phyloP scores from a whole-genome alignment of 1,284 basidiomycete species.

The Malassezia yamatoensis region DNA sequence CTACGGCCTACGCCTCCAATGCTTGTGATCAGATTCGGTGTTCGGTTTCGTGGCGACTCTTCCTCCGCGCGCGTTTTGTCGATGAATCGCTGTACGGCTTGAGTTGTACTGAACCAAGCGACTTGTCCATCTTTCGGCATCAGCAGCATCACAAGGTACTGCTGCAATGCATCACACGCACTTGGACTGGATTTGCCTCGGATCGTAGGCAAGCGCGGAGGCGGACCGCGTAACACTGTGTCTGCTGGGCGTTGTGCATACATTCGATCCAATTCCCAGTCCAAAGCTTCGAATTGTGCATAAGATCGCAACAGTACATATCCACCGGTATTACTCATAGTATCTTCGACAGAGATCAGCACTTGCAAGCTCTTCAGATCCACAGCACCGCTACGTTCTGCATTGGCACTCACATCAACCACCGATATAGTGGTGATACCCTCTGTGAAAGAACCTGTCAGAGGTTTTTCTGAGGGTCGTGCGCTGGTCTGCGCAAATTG shows the following conservation, averaged over 20 bases:
- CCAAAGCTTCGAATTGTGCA: constrained; percentile 40
- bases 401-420: constrained; percentile 33
- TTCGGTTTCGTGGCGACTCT: constrained; percentile 16
- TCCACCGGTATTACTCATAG: constrained; percentile 23
- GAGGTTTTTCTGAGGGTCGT: neutral
- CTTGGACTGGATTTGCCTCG: constrained; percentile 25
- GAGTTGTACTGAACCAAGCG: constrained; percentile 13
- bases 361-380: constrained; percentile 32
- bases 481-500: neutral
- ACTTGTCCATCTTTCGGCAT: constrained; percentile 15
- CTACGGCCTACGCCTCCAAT: constrained; percentile 29
- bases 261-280: constrained; percentile 28
- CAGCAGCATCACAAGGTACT: constrained; percentile 30
- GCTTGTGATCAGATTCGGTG: constrained; percentile 11
- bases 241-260: constrained; percentile 14
- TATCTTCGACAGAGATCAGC: constrained; percentile 39
- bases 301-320: constrained; percentile 38
- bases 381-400: constrained; percentile 23
- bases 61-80: constrained; percentile 36
- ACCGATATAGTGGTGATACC: constrained; percentile 7
- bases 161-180: constrained; percentile 25
- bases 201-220: constrained; percentile 22
- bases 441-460: neutral
- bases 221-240: constrained; percentile 20
- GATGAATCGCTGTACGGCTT: constrained; percentile 30